Percentiles rank a stretch among this genome's conserved stretches.
Evolutionary conservation across 2,329 filamentous ascomycete species (phyloP).

Genomic region (Dissoconium aciculare): DNA sequence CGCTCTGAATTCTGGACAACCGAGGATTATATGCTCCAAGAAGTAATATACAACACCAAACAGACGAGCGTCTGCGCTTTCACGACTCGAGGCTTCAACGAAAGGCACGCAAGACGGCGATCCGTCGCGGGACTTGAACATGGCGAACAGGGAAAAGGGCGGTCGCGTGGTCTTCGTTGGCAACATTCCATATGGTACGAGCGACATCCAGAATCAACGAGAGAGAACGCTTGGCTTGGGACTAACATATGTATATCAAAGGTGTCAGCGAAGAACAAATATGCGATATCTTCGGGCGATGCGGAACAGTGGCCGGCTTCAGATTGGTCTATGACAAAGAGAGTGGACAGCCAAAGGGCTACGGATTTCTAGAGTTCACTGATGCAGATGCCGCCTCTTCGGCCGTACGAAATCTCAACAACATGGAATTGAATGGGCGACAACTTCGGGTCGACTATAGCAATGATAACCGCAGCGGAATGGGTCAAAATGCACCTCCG

Average conservation of each 20-base stretch:
- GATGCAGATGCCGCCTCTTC: constrained; percentile 85
- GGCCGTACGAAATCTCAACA: constrained; percentile 87
- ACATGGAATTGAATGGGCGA: constrained; percentile 86
- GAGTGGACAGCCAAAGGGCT: constrained; percentile 86
- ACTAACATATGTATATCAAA: constrained; percentile 26
- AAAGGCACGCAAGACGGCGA: no score
- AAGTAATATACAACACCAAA: no score
- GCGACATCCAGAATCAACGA: neutral
- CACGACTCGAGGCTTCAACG: no score
- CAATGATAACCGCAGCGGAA: constrained; percentile 56
- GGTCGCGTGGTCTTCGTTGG: constrained; percentile 73
- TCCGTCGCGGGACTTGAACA: no score
- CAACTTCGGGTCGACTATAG: constrained; percentile 93
- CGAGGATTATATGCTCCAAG: no score
- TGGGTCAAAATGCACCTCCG: constrained; percentile 7
- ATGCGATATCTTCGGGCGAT: constrained; percentile 78
- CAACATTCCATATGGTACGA: constrained; percentile 65
- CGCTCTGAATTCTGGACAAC: no score
- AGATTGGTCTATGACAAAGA: constrained; percentile 90
- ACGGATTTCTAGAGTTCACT: constrained; percentile 90
- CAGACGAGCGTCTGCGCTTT: no score
- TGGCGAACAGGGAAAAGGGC: constrained; percentile 44
- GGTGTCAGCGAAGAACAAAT: constrained; percentile 94
- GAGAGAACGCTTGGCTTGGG: neutral
- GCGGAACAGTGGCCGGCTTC: constrained; percentile 82